phyloP scores from a whole-genome alignment of 176 grass and related monocot genomes.

The Oryza longistaminata region DNA sequence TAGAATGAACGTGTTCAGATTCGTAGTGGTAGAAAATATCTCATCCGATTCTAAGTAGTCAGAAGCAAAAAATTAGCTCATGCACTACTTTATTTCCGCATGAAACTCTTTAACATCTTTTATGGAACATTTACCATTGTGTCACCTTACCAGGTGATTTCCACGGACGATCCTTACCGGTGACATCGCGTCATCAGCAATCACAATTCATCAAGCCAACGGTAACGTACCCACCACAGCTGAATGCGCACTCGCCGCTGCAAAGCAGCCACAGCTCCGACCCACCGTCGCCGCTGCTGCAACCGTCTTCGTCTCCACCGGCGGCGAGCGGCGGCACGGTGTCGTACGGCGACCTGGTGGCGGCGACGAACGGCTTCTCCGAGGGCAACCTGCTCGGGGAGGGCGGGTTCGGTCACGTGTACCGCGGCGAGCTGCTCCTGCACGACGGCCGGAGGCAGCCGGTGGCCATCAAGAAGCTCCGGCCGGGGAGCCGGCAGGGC shows the following conservation, averaged over 20 bases:
- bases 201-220: background rate
- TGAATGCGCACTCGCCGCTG: background rate
- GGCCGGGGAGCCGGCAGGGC: slow-evolving; percentile 62
- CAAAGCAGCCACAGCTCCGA: slow-evolving; percentile 2
- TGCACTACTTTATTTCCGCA: background rate
- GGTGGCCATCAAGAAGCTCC: slow-evolving; percentile 90
- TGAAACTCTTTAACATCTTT: background rate
- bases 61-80: no score
- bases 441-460: slow-evolving; percentile 25
- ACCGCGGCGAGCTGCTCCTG: slow-evolving; percentile 43
- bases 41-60: no score
- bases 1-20: no score
- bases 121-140: background rate
- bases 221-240: background rate
- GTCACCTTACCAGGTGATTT: slow-evolving; percentile 13
- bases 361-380: slow-evolving; percentile 66
- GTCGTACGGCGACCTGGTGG: slow-evolving; percentile 61
- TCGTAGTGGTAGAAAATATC: no score
- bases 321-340: slow-evolving; percentile 35
- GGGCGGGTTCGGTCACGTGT: slow-evolving; percentile 91
- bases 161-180: background rate
- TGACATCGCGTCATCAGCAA: background rate
- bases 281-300: background rate
- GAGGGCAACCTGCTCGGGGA: slow-evolving; percentile 74
- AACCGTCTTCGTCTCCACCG: background rate